These are phyloP conservation scores for Lathyrus oleraceus DNA, from an alignment of 306 rosid genomes.

Conservation along the genomic window DNA sequence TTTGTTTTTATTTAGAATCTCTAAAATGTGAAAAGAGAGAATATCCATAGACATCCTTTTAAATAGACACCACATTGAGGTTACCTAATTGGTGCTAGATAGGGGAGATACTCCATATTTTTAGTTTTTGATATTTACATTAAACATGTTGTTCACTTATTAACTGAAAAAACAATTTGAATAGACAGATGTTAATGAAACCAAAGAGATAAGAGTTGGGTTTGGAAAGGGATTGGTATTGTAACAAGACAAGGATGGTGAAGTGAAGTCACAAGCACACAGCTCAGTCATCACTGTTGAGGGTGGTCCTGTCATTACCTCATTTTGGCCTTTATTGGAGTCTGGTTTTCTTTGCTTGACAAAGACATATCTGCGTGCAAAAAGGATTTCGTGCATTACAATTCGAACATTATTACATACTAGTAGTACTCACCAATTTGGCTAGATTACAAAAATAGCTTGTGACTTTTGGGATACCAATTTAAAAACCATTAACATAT, in stretches of 20 bases:
- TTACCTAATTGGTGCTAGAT: too few species aligned
- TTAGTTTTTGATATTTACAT: too few species aligned
- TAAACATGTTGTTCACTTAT: too few species aligned
- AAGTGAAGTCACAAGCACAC: constrained; percentile 20
- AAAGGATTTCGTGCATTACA: constrained; percentile 31
- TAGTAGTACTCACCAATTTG: background rate
- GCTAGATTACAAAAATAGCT: constrained; percentile 5
- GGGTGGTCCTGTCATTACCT: constrained; percentile 34
- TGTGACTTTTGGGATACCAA: constrained; percentile 9
- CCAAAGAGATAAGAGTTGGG: background rate
- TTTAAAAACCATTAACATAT: background rate
- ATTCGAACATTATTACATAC: background rate
- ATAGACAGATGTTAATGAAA: background rate
- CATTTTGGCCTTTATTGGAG: constrained; percentile 18
- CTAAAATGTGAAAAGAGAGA: too few species aligned
- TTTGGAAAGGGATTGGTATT: constrained; percentile 29
- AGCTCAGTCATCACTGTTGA: constrained; percentile 8
- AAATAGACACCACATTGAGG: too few species aligned
- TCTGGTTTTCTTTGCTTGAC: constrained; percentile 29
- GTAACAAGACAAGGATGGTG: constrained; percentile 21
- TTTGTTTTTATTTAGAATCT: too few species aligned
- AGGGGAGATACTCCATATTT: too few species aligned
- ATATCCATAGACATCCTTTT: too few species aligned
- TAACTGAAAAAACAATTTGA: background rate
- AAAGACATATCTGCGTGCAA: constrained; percentile 36